Base-by-base conservation (phyloP, 2,329 filamentous ascomycete species). In the Trichoderma sp. region DNA sequence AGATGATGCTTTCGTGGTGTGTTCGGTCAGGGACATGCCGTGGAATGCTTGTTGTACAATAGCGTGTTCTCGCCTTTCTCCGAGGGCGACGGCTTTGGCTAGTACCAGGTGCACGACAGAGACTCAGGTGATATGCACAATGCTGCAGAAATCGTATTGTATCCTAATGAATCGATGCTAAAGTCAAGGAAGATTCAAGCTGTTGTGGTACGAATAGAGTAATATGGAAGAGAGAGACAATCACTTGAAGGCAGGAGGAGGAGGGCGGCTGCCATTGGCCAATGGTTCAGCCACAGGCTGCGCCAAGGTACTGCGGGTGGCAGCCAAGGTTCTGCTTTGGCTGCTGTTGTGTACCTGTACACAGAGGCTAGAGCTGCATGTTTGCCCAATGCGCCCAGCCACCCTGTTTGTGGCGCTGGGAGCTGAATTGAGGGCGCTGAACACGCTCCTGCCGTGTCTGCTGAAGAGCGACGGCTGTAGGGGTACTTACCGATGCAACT, bases 21-120 rank as follows among this genome's bases (percentile, higher is more conserved):
- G 41, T 21, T 55, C 60, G 47, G 60, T 54, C 48, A 63, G 44
- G 50, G 24, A 34, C 50, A 55, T 47, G 50, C 44, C 14, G 41
- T 26, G 41, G 17, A 26, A 50, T 39, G 34, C 34, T 14, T 14
- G 34, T 39, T 12, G 34, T 39, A 14, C 12, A 30, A 30, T 43
- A 51, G 57, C 58, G 24, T 30, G 17, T 19, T 44, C 48, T 54
- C 58, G 58, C 26, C 47, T 43, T 52, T 62, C 58, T 62, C 58
- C 58, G 34, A 54, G 26, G 21, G 43, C 24, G 48, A 43, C 47
- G 45, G 12, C 34, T 51, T n/a, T 60, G 45, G 57, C 57, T 60
- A 51, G 57, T 30, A 43, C 21, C 4, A 21, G 57, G 57, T 60
- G 47, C 34, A 43, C 45, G 17, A 17, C 45, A 30, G 57, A 30